Conservation (phyloP, 2,329 filamentous ascomycete species). For the Stagonosporopsis tanaceti region DNA sequence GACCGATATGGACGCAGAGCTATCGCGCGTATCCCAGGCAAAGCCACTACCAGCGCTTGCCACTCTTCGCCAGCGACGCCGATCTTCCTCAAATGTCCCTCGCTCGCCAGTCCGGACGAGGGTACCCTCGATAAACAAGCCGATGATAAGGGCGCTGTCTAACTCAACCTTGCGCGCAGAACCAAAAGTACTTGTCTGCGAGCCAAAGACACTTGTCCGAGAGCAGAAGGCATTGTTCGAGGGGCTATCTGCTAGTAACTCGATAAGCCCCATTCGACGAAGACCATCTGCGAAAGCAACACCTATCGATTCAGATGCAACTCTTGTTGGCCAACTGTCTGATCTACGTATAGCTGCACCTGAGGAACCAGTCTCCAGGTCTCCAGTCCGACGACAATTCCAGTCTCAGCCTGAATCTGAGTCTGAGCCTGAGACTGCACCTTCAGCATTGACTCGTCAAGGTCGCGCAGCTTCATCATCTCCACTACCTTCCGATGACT, state of each 20-base stretch:
- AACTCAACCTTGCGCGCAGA: conserved; percentile 23
- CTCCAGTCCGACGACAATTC: background rate
- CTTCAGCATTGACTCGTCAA: conserved; percentile 9
- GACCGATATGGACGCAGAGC: conserved; percentile 40
- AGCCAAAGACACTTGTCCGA: conserved; percentile 15
- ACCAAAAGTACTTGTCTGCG: conserved; percentile 17
- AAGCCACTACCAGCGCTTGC: conserved; percentile 24
- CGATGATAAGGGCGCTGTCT: conserved; percentile 23
- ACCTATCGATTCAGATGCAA: conserved; percentile 40
- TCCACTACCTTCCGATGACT: conserved; percentile 26
- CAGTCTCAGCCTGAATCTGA: background rate
- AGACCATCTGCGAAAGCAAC: conserved; percentile 19
- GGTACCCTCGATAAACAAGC: conserved; percentile 26
- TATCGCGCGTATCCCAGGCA: conserved; percentile 31
- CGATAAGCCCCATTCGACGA: conserved; percentile 9
- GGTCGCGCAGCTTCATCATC: conserved; percentile 23
- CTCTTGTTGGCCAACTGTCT: conserved; percentile 34
- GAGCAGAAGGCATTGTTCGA: conserved; percentile 28
- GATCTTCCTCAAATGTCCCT: conserved; percentile 28
- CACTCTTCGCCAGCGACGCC: conserved; percentile 26
- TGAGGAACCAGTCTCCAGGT: conserved; percentile 7
- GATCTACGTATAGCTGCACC: conserved; percentile 21
- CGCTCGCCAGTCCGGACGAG: conserved; percentile 32
- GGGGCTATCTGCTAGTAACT: conserved; percentile 24
- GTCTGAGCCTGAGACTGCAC: background rate